phyloP scores from a whole-genome alignment of 345 rosid species.

The Lumnitzera littorea region DNA sequence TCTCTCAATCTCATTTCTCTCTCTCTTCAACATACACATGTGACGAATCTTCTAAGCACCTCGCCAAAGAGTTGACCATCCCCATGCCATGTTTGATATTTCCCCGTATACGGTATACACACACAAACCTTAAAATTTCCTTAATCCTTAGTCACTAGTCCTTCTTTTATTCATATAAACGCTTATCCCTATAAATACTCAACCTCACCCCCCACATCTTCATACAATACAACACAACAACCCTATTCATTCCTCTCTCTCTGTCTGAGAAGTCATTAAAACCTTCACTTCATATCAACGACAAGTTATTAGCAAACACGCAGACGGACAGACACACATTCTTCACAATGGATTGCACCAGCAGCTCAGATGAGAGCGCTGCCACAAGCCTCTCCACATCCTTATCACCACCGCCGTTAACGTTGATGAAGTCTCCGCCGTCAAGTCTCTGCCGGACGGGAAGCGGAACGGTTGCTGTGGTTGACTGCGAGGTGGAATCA shows the following conservation, averaged over 20 bases:
- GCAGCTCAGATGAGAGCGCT: conserved; percentile 29
- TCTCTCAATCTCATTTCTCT: too few relatives aligned
- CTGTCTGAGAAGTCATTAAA: conserved; percentile 10
- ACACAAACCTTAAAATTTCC: too few relatives aligned
- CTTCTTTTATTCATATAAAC: too few relatives aligned
- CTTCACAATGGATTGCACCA: conserved; percentile 8
- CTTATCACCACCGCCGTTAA: conserved; percentile 8
- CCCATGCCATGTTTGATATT: too few relatives aligned
- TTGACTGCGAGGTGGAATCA: conserved; percentile 18
- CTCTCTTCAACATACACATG: too few relatives aligned
- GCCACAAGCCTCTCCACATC: conserved; percentile 21
- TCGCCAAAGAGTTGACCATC: too few relatives aligned
- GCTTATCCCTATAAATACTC: too few relatives aligned
- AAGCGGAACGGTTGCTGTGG: conserved; percentile 12
- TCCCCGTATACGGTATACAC: too few relatives aligned
- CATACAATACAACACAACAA: not conserved
- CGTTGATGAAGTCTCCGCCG: conserved; percentile 6
- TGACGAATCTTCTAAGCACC: too few relatives aligned
- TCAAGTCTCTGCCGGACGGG: conserved; percentile 27
- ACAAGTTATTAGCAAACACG: not conserved
- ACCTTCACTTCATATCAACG: conserved; percentile 1
- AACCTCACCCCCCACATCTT: not conserved
- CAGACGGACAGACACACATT: not conserved
- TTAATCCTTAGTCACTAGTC: too few relatives aligned
- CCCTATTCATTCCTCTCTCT: not conserved